Base-by-base conservation (phyloP, 352 stramenopile genomes). In the Aphanomyces cochlioides region DNA sequence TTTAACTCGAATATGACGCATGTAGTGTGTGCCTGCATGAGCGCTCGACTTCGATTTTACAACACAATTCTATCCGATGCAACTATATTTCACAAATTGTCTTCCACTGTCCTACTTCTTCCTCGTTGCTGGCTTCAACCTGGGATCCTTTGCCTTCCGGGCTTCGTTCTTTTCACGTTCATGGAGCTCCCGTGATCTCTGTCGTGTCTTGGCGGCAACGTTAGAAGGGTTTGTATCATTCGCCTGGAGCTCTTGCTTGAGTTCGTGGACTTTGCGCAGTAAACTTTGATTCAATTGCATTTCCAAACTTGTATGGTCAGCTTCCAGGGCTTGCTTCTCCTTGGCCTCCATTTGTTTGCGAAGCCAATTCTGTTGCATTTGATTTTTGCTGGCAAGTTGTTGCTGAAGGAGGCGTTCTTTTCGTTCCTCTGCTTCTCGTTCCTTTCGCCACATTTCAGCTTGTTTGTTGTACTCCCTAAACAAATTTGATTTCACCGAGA, bases 381-480 rank as follows among this genome's bases (percentile, higher is more conserved):
- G 67, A 61, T 90, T 88, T 17, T 81, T 78, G 41, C 77, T 43
- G 0, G 74, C 72, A 21, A 81, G 83, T 69, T 92, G 81, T 66
- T 88, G 78, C 15, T 80, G 78, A 4, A 73, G 72, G 4, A 87
- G 48, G 15, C 78, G 79, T 8, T 93, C 83, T 4, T 74, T 66
- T 21, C 76, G 75, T 38, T 93, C 84, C 13, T 80, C 82, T 15
- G 88, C 79, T 13, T 82, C 47, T 5, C 83, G 81, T 28, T 93
- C 84, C 39, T 84, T 79, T 47, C 78, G 79, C 86, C 86, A 93
- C n/a, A 93, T 74, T 69, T 92, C 84, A 8, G 86, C 86, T 50
- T 93, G 86, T 56, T 89, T 91, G 78, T 90, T 79, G 19, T 90
- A 70, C 15, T 93, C 86, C 13, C 64, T 71, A 71, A 3, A 64